Evolutionary conservation across 2,329 filamentous ascomycete species (phyloP), one percentile per base, ranked within the genome.

Genomic region (Calycina marina): DNA sequence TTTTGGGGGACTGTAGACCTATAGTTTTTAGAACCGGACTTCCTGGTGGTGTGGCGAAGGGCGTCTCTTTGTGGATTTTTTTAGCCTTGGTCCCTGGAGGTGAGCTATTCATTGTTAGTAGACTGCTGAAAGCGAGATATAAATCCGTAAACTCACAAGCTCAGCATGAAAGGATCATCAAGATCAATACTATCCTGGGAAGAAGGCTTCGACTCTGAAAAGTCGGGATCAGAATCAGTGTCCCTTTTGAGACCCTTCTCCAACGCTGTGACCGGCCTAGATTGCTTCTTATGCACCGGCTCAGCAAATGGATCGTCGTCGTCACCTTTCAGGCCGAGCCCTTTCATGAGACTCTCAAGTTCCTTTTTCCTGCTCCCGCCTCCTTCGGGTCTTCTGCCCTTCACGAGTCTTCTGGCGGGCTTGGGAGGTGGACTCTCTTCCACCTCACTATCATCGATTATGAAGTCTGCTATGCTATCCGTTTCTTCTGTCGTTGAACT

Each of bases 401-500:
- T 41, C 6, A 51, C 41, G 6, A 53, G 31, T 29, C 34, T 48
- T 14, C 49, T 40, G 1, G 35, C 38, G 12, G 45, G 42, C 29
- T 36, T 47, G n/a, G 11, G 43, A 13, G 44, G 38, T 9, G 42
- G 37, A 10, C 37, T 37, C n/a, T 22, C 20, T 13, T 44, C 42
- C 5, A 40, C 20, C 1, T 38, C 36, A 29, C 41, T 44, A 25
- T 50, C 47, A 26, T 45, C 38, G 4, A 51, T 48, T 20, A 53
- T 45, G 25, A 53, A 52, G 37, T 49, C 48, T 1, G 49, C 51
- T 3, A 53, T 9, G 8, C 34, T 41, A 25, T 43, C 44, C 3
- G 34, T 40, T 15, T 41, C 41, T 1, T 43, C 36, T 11, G 26
- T 22, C 20, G 8, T 9, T n/a, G 8, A 9, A 13, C 37, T 28